A percentile compares a stretch with the other conserved stretches of the same genome.
Conservation (phyloP, 1,284 basidiomycete genomes). For the Polyporus tsugae region DNA sequence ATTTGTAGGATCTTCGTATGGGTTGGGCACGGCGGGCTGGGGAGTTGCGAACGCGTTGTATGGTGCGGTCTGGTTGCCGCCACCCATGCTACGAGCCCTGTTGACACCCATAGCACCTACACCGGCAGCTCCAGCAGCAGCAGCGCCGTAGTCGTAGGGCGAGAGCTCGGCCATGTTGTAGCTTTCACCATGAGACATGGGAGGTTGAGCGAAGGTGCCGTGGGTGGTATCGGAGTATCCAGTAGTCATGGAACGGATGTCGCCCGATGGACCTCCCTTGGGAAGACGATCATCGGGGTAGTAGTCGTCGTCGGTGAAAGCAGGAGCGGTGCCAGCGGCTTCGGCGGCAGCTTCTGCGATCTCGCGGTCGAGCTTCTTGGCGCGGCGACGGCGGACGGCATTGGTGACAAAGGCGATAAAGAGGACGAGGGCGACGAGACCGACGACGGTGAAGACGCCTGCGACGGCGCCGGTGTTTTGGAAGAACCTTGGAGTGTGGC, state of each 20-base stretch:
- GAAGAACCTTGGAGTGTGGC: constrained; percentile 62
- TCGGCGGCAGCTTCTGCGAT: constrained; percentile 65
- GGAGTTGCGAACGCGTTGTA: constrained; percentile 46
- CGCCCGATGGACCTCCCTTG: constrained; percentile 25
- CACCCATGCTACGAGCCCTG: constrained; percentile 37
- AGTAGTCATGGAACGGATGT: constrained; percentile 33
- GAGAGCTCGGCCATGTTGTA: constrained; percentile 63
- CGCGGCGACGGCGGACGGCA: constrained; percentile 66
- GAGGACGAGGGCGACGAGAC: constrained; percentile 61
- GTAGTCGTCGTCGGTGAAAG: constrained; percentile 61
- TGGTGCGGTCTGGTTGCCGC: constrained; percentile 37
- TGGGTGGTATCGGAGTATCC: constrained; percentile 69
- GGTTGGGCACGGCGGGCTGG: constrained; percentile 28
- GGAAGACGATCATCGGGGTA: constrained; percentile 39
- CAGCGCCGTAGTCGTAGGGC: constrained; percentile 44
- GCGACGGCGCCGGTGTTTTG: constrained; percentile 74
- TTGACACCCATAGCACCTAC: constrained; percentile 42
- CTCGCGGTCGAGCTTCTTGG: constrained; percentile 70
- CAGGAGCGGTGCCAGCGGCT: constrained; percentile 48
- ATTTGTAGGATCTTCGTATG: constrained; percentile 29
- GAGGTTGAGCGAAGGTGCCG: constrained; percentile 65
- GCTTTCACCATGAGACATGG: constrained; percentile 48
- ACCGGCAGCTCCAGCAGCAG: constrained; percentile 41
- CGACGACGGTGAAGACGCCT: constrained; percentile 73
- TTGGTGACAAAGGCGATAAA: constrained; percentile 61